Conservation (phyloP, 768 basidiomycete genomes). For the Asterophora lycoperdoides region DNA sequence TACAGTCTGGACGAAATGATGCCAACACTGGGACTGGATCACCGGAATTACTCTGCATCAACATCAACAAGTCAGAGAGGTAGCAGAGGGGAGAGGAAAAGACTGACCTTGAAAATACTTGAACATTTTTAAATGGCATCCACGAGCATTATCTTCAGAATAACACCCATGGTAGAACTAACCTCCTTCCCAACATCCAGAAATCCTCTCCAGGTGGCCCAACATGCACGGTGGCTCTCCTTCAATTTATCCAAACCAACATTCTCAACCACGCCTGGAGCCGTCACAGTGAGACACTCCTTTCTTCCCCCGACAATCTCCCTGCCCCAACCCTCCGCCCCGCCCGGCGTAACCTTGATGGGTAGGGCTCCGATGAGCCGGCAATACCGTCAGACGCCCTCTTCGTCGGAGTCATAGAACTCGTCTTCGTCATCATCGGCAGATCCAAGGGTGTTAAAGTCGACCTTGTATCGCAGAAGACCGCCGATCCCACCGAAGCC, state of each 20-base stretch:
- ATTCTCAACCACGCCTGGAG: background rate
- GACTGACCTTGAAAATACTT: conserved; percentile 1
- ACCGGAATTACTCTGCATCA: background rate
- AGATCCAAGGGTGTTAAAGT: conserved; percentile 76
- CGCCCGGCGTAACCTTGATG: conserved; percentile 62
- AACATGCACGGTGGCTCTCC: conserved; percentile 1
- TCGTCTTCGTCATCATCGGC: conserved; percentile 85
- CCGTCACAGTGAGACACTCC: background rate
- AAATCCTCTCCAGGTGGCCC: background rate
- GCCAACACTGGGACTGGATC: background rate
- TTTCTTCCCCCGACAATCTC: conserved; percentile 5
- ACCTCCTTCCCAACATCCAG: conserved; percentile 7
- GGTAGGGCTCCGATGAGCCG: conserved; percentile 82
- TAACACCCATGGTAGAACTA: conserved; percentile 5
- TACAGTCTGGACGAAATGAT: conserved; percentile 1
- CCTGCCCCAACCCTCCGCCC: conserved; percentile 44
- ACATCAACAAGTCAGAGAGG: background rate
- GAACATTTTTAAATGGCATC: conserved; percentile 7
- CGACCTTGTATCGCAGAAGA: conserved; percentile 94
- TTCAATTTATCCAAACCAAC: background rate
- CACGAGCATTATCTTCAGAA: conserved; percentile 5
- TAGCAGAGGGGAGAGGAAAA: too few relatives aligned
- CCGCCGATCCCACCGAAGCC: conserved; percentile 99
- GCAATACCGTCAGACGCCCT: conserved; percentile 80
- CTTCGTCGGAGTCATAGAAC: conserved; percentile 74